These are phyloP conservation scores for Pichia cabralensis DNA, from an alignment of 805 yeast species.

Conservation along the genomic window DNA sequence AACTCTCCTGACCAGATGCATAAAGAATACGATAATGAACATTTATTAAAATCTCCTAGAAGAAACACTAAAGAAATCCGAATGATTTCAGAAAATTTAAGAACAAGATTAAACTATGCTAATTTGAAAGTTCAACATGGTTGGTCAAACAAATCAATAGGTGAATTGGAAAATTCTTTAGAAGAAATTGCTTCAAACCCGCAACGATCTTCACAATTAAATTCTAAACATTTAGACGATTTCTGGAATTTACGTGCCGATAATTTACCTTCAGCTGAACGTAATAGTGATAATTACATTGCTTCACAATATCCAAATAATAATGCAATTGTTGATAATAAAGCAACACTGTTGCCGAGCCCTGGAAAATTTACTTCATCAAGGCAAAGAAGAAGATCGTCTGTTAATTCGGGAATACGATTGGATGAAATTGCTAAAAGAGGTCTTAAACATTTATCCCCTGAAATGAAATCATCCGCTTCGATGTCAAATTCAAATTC, in stretches of 20 bases:
- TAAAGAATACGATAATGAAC: slow-evolving; percentile 7
- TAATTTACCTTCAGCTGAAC: slow-evolving; percentile 14
- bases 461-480: slow-evolving; percentile 3
- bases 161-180: slow-evolving; percentile 22
- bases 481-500: background rate
- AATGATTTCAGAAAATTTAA: slow-evolving; percentile 28
- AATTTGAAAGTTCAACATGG: slow-evolving; percentile 29
- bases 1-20: slow-evolving; percentile 17
- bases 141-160: slow-evolving; percentile 23
- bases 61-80: slow-evolving; percentile 23
- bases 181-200: slow-evolving; percentile 14
- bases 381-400: slow-evolving; percentile 10
- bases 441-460: slow-evolving; percentile 4
- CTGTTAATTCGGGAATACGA: slow-evolving; percentile 13
- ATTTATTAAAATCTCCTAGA: slow-evolving; percentile 11
- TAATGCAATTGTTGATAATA: background rate
- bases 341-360: slow-evolving; percentile 4
- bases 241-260: slow-evolving; percentile 22
- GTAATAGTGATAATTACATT: background rate
- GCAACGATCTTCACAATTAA: slow-evolving; percentile 1
- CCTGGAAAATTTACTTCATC: slow-evolving; percentile 1
- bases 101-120: slow-evolving; percentile 28
- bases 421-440: slow-evolving; percentile 23
- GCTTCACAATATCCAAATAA: background rate
- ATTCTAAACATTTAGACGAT: slow-evolving; percentile 15